Conservation (phyloP, 352 stramenopile genomes). For the Phytophthora sansomeana region DNA sequence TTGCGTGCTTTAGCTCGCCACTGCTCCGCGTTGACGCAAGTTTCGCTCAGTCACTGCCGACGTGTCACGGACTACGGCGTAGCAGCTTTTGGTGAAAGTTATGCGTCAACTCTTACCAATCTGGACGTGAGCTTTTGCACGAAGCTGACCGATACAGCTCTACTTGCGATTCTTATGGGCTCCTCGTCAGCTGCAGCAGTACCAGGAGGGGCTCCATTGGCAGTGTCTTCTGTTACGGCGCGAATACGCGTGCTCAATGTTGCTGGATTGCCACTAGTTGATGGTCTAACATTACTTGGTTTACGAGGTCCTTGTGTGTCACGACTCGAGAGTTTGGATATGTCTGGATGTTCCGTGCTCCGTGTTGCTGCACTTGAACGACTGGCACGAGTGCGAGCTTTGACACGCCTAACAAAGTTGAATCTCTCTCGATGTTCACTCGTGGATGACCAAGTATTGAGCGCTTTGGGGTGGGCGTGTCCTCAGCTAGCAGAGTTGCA, state of each 20-base stretch:
- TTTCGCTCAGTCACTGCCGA: constrained; percentile 59
- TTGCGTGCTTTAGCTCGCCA: constrained; percentile 48
- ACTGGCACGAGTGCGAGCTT: constrained; percentile 50
- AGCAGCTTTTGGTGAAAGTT: constrained; percentile 60
- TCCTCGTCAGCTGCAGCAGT: constrained; percentile 16
- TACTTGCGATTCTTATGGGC: constrained; percentile 64
- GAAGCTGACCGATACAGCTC: constrained; percentile 61
- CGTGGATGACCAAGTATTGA: constrained; percentile 63
- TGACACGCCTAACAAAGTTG: constrained; percentile 46
- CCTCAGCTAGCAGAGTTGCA: constrained; percentile 47
- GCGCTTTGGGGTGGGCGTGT: constrained; percentile 52
- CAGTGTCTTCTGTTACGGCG: constrained; percentile 23
- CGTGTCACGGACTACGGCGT: constrained; percentile 77
- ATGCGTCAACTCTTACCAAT: constrained; percentile 39
- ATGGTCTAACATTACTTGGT: constrained; percentile 68
- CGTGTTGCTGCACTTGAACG: constrained; percentile 51
- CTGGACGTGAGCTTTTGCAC: constrained; percentile 67
- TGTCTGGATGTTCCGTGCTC: constrained; percentile 42
- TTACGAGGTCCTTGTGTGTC: constrained; percentile 37
- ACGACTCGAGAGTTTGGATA: constrained; percentile 34
- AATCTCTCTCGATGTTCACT: constrained; percentile 64
- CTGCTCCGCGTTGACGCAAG: constrained; percentile 43
- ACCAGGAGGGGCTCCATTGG: constrained; percentile 5
- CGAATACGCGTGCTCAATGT: constrained; percentile 47
- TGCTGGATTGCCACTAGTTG: constrained; percentile 54